Evolutionary conservation across 1,284 basidiomycete species (phyloP), one percentile per base, ranked within the genome.

Genomic region (Psilocybe mexicana): DNA sequence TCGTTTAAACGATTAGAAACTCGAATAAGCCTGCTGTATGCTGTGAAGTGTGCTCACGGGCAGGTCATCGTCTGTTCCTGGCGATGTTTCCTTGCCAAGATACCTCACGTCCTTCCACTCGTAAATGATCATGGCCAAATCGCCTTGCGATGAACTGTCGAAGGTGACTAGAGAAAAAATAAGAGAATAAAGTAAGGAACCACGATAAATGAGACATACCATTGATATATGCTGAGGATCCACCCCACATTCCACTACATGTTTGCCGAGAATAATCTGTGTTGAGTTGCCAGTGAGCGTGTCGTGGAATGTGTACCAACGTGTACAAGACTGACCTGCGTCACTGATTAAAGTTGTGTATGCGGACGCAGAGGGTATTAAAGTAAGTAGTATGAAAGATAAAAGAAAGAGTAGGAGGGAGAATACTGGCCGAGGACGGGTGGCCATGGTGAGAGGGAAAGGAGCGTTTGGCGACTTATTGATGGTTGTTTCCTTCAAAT

Each of bases 211-310:
- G 23, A 36, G 43, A 38, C 11, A 50, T 70, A 95, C 94, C 87
- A 72, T 96, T 93, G 63, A 98, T 94, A 73, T 83, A 90, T 25
- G 95, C 91, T 40, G 86, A 80, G 54, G 83, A 73, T 54, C 85
- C 85, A 26, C 86, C 92, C 84, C 92, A 96, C 93, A 99, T 97
- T 55, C 96, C 96, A 61, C 90, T 93, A 77, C 96, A 99, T 71
- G 90, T 88, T 80, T 98, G 95, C 52, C 91, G 82, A 47, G 84
- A 82, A 74, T 86, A 88, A 70, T 96, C 93, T 79, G 61, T 43
- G 48, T 58, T 43, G 60, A 52, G 48, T 54, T 43, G 47, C 54
- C 42, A 61, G 53, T 60, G 53, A 64, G 56, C 58, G 53, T 51
- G 40, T 38, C 44, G 14, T 45, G 28, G 51, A 49, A 36, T 33